Evolutionary conservation across 129 eudicot species (phyloP).

Genomic region (Helianthus annuus): DNA sequence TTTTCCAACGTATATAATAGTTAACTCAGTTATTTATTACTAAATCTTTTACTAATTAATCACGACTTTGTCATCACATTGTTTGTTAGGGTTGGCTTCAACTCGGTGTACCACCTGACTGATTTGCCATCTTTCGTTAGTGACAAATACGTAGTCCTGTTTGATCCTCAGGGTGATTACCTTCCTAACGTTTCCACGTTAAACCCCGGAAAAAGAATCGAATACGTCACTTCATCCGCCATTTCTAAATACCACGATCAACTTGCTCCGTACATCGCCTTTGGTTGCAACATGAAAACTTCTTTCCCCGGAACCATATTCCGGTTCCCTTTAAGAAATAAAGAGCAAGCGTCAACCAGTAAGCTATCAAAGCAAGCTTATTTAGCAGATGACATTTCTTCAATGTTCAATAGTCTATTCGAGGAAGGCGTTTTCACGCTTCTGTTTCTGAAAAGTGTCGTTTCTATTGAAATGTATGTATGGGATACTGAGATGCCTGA

Average conservation of each 20-base stretch:
- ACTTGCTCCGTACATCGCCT: constrained; percentile 85
- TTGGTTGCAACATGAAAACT: constrained; percentile 89
- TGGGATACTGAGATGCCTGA: constrained; percentile 80
- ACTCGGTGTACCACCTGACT: constrained; percentile 96
- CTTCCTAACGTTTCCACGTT: constrained; percentile 89
- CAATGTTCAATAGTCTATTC: constrained; percentile 70
- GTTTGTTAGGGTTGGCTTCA: constrained; percentile 89
- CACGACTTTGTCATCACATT: constrained; percentile 21
- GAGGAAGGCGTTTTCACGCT: constrained; percentile 85
- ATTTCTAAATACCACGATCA: constrained; percentile 80
- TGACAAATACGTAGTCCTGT: constrained; percentile 83
- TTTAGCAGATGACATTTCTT: constrained; percentile 69
- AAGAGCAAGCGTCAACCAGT: constrained; percentile 86
- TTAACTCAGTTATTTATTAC: neutral
- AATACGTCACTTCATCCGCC: constrained; percentile 86
- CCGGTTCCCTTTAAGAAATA: constrained; percentile 90
- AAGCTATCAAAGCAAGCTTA: constrained; percentile 96
- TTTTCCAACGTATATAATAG: constrained; percentile 6
- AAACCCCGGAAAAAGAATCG: constrained; percentile 97
- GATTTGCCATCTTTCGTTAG: constrained; percentile 98
- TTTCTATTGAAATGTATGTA: constrained; percentile 78
- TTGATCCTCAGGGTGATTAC: constrained; percentile 96
- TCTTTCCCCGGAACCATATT: constrained; percentile 88
- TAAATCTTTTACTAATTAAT: constrained; percentile 12
- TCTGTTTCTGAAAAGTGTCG: constrained; percentile 76